phyloP scores from a whole-genome alignment of 805 yeast species.

The Nakazawaea pomicola region DNA sequence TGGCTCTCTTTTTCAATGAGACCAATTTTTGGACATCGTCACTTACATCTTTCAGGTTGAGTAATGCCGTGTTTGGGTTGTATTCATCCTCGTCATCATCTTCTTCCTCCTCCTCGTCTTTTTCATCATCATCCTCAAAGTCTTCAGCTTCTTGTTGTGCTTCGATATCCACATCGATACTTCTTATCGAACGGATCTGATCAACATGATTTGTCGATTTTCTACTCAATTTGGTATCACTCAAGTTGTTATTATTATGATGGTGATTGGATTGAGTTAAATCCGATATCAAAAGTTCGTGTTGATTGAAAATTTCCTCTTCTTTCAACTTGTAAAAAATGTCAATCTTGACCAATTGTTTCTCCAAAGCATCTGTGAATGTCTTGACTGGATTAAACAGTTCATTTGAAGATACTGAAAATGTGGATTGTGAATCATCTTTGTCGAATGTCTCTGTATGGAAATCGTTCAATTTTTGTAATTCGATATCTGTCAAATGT shows the following conservation, averaged over 20 bases:
- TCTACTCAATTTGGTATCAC: constrained; percentile 18
- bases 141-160: constrained; percentile 7
- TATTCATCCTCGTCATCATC: constrained; percentile 27
- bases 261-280: constrained; percentile 32
- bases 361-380: constrained; percentile 40
- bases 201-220: constrained; percentile 20
- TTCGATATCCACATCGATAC: constrained; percentile 15
- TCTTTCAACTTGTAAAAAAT: constrained; percentile 45
- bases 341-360: constrained; percentile 49
- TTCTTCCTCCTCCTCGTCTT: constrained; percentile 32
- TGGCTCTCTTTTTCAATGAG: constrained; percentile 39
- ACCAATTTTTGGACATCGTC: constrained; percentile 45
- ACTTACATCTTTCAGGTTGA: constrained; percentile 44
- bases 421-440: constrained; percentile 11
- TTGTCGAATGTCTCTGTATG: constrained; percentile 18
- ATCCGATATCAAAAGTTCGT: constrained; percentile 42
- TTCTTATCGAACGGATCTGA: background rate
- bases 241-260: constrained; percentile 18
- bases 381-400: constrained; percentile 32
- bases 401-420: constrained; percentile 8
- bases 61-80: constrained; percentile 42
- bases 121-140: constrained; percentile 26
- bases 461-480: constrained; percentile 9
- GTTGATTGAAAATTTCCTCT: constrained; percentile 37
- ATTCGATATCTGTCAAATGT: background rate